A percentile compares a stretch with the other conserved stretches of the same genome.
Evolutionary conservation across 176 grass and related monocot genomes (phyloP).

Genomic region (Carex scoparia): DNA sequence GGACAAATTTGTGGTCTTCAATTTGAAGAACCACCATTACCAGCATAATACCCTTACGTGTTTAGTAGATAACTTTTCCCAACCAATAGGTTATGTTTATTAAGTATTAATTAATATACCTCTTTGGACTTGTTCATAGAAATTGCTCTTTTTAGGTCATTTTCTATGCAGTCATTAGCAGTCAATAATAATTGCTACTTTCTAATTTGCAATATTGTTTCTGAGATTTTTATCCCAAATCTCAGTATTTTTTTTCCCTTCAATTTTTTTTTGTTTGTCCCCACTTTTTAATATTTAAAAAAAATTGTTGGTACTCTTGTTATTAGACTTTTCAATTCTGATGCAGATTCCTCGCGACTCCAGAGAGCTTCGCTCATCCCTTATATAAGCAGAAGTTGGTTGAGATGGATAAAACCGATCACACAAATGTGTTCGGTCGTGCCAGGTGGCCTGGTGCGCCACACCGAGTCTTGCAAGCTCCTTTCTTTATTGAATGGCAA

Average conservation of each 20-base stretch:
- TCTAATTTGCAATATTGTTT: background rate
- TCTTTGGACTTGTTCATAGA: background rate
- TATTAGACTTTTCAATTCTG: conserved; percentile 6
- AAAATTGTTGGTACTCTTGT: background rate
- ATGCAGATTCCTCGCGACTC: conserved; percentile 61
- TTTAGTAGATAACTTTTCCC: background rate
- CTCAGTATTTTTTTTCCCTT: background rate
- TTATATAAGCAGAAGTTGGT: conserved; percentile 78
- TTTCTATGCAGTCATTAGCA: background rate
- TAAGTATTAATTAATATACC: background rate
- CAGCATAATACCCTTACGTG: background rate
- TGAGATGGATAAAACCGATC: conserved; percentile 49
- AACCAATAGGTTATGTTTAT: background rate
- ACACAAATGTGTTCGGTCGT: conserved; percentile 70
- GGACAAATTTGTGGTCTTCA: background rate
- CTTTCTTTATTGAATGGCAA: conserved; percentile 57
- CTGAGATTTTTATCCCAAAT: background rate
- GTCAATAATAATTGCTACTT: background rate
- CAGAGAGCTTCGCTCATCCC: conserved; percentile 78
- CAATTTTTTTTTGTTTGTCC: background rate
- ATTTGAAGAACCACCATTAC: background rate
- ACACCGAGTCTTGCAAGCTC: conserved; percentile 66
- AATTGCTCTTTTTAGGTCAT: background rate
- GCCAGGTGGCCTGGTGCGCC: conserved; percentile 90
- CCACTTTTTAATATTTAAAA: background rate